A percentile compares a stretch with the other conserved stretches of the same genome.
These are phyloP conservation scores for Senecio squalidus DNA, from an alignment of 140 eudicot species.

Conservation along the genomic window DNA sequence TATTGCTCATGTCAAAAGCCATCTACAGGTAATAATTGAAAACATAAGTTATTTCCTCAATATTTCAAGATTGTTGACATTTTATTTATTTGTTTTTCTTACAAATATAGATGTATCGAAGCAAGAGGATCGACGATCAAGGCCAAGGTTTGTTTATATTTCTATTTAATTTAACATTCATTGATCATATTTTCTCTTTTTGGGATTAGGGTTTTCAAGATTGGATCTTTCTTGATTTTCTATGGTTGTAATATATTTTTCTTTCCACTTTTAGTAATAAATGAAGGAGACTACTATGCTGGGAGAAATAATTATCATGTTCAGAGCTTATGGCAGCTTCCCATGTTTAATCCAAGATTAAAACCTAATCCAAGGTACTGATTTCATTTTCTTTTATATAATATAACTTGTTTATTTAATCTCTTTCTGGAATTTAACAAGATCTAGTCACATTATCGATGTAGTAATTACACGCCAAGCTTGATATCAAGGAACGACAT, in stretches of 20 bases:
- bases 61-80: slow-evolving; percentile 12
- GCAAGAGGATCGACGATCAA: slow-evolving; percentile 53
- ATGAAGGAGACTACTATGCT: slow-evolving; percentile 39
- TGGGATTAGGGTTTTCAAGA: slow-evolving; percentile 35
- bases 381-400: neutral
- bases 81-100: neutral
- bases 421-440: neutral
- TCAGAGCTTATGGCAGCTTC: slow-evolving; percentile 31
- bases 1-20: slow-evolving; percentile 67
- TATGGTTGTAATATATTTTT: neutral
- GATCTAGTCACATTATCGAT: slow-evolving; percentile 1
- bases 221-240: slow-evolving; percentile 23
- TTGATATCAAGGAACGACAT: slow-evolving; percentile 19
- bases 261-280: slow-evolving; percentile 29
- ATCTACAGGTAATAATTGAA: slow-evolving; percentile 37
- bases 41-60: neutral
- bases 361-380: slow-evolving; percentile 31
- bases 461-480: slow-evolving; percentile 3
- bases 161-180: neutral
- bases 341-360: slow-evolving; percentile 34
- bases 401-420: neutral
- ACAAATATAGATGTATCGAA: slow-evolving; percentile 45
- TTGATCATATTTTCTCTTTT: neutral
- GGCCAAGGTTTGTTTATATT: slow-evolving; percentile 34
- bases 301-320: slow-evolving; percentile 21